Conservation (phyloP, 2,329 filamentous ascomycete species). For the Aureobasidium vineae region DNA sequence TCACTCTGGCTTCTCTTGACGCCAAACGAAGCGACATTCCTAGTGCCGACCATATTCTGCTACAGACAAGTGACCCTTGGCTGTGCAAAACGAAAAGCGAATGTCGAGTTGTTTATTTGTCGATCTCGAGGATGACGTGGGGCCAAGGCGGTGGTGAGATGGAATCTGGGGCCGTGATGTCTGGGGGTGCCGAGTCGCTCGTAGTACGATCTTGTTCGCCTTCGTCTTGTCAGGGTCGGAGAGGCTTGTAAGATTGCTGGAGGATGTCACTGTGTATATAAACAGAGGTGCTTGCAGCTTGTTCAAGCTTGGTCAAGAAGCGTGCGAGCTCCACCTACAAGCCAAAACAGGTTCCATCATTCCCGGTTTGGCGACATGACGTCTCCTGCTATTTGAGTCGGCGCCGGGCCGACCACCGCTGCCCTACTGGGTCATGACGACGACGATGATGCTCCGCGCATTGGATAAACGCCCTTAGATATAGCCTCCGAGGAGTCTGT, state of each 20-base stretch:
- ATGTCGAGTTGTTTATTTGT: neutral
- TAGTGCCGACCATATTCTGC: constrained; percentile 11
- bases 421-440: constrained; percentile 13
- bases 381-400: neutral
- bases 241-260: neutral
- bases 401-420: neutral
- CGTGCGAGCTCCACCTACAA: neutral
- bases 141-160: constrained; percentile 10
- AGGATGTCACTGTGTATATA: constrained; percentile 15
- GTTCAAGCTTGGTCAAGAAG: neutral
- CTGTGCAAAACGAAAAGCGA: neutral
- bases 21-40: neutral
- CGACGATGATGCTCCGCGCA: constrained; percentile 10
- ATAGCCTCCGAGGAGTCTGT: constrained; percentile 12
- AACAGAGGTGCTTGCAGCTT: neutral
- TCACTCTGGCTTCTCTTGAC: neutral
- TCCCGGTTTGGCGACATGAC: constrained; percentile 22
- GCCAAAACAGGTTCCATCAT: constrained; percentile 16
- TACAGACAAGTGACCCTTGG: neutral
- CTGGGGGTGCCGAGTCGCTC: constrained; percentile 1
- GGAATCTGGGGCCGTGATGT: neutral
- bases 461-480: neutral
- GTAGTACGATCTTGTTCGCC: neutral
- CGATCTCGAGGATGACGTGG: constrained; percentile 15
- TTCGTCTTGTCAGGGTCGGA: neutral